Base-by-base conservation (phyloP, 306 rosid genomes). In the Vigna hirtella region DNA sequence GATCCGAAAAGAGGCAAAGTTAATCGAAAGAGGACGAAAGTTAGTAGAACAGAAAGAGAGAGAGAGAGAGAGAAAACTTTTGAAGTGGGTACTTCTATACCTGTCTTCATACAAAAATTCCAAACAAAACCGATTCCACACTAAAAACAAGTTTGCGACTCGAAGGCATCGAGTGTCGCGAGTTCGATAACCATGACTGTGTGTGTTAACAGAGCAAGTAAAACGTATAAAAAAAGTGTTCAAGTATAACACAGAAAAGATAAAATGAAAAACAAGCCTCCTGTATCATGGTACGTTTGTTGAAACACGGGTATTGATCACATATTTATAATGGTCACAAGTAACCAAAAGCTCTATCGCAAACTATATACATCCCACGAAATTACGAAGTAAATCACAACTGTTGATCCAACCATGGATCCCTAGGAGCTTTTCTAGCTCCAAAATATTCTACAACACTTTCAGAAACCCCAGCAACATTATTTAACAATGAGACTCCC, bases 401-500 rank as follows among this genome's bases (percentile, higher is more conserved):
- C 28, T 82, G 82, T 61, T 83, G 83, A 64, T 85, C 87, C 67
- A 87, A 57, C 85, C 74, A 82, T 12, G 88, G 81, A 61, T 82
- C 82, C 65, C 79, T 74, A 8, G 82, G 55, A 38, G 80, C 76
- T 70, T 87, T 85, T 82, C 73, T 36, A 57, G 73, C 4, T 6
- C 85, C 87, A n/a, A 80, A 73, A 80, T 85, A 85, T 52, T 78
- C 84, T 18, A 72, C 64, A 77, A 80, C 85, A 53, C 79, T 80
- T 47, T 38, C 84, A 64, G 87, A 79, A 70, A 77, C 85, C 40
- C 58, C 91, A 59, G 80, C 77, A 80, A 83, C 83, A 56, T 80
- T 86, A 48, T 75, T 83, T 9, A 85, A 70, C 77, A 85, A 36
- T 40, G 85, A 80, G 15, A 87, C 55, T 30, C 91, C 91, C 91